Conservation (phyloP, 2,329 filamentous ascomycete genomes). For the Aureobasidium sp. region DNA sequence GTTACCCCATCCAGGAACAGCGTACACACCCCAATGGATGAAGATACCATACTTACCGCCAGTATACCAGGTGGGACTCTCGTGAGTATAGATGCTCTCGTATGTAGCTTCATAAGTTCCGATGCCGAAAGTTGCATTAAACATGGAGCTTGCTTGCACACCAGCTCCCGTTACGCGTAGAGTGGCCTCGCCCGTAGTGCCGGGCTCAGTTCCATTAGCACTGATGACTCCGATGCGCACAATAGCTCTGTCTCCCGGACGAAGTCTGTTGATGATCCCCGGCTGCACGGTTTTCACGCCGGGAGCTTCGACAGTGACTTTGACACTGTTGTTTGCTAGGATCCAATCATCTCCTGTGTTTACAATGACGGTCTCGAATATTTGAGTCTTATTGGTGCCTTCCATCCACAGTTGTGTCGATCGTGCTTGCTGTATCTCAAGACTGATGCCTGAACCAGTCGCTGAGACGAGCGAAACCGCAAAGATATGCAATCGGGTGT, state of each 20-base stretch:
- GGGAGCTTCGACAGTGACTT: slow-evolving; percentile 29
- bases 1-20: slow-evolving; percentile 51
- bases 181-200: slow-evolving; percentile 27
- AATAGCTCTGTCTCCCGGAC: slow-evolving; percentile 33
- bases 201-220: slow-evolving; percentile 25
- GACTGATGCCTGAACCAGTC: slow-evolving; percentile 20
- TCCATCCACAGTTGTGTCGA: slow-evolving; percentile 37
- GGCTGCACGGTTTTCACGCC: slow-evolving; percentile 29
- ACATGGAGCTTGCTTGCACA: slow-evolving; percentile 24
- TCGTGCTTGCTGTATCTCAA: slow-evolving; percentile 35
- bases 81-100: slow-evolving; percentile 36
- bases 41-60: slow-evolving; percentile 54
- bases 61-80: slow-evolving; percentile 49
- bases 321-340: slow-evolving; percentile 29
- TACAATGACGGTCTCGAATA: slow-evolving; percentile 32
- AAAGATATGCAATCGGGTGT: slow-evolving; percentile 34
- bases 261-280: slow-evolving; percentile 33
- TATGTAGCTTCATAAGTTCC: slow-evolving; percentile 29
- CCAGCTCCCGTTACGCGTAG: slow-evolving; percentile 24
- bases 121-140: slow-evolving; percentile 33
- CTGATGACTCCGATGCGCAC: slow-evolving; percentile 34
- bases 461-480: slow-evolving; percentile 31
- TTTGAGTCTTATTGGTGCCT: slow-evolving; percentile 33
- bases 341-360: slow-evolving; percentile 32
- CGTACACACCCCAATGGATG: slow-evolving; percentile 52